phyloP scores from a whole-genome alignment of 2,329 filamentous ascomycete genomes.

The Tetracladium maxilliforme region DNA sequence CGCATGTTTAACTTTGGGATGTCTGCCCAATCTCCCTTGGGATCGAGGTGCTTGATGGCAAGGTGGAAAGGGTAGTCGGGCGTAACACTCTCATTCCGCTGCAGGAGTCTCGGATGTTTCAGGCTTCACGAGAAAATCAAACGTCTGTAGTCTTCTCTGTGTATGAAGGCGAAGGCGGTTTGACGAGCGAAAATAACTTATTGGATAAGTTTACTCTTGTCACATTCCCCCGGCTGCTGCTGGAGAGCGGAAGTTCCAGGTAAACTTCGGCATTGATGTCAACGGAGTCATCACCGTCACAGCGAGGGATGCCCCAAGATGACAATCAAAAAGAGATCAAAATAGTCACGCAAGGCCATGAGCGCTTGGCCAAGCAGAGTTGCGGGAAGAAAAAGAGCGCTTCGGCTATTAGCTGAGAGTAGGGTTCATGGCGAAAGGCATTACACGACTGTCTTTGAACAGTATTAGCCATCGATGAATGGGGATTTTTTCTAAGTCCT shows the following conservation, averaged over 20 bases:
- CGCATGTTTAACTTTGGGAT: conserved; percentile 86
- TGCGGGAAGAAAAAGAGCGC: too few species aligned
- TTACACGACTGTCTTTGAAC: too few species aligned
- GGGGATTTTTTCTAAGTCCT: too few species aligned
- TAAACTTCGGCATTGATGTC: conserved; percentile 98
- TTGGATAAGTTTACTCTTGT: conserved; percentile 99
- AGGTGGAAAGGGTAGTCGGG: conserved; percentile 97
- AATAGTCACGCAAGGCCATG: too few species aligned
- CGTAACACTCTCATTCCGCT: conserved; percentile 98
- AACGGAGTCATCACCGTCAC: too few species aligned
- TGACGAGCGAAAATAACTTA: conserved; percentile 96
- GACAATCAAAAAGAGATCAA: too few species aligned
- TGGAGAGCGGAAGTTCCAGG: conserved; percentile 91
- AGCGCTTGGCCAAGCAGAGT: too few species aligned
- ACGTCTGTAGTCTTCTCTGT: conserved; percentile 99
- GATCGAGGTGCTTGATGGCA: conserved; percentile 96
- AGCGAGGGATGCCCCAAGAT: too few species aligned
- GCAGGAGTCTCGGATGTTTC: conserved; percentile 99
- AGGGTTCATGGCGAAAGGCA: too few species aligned
- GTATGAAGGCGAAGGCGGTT: conserved; percentile 98
- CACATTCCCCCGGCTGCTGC: conserved; percentile 88
- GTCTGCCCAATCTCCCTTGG: conserved; percentile 91
- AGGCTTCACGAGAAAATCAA: conserved; percentile 94
- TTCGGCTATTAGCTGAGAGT: too few species aligned
- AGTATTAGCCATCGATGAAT: too few species aligned